phyloP scores from a whole-genome alignment of 192 early-diverging fungal species.

The Entomortierella beljakovae region DNA sequence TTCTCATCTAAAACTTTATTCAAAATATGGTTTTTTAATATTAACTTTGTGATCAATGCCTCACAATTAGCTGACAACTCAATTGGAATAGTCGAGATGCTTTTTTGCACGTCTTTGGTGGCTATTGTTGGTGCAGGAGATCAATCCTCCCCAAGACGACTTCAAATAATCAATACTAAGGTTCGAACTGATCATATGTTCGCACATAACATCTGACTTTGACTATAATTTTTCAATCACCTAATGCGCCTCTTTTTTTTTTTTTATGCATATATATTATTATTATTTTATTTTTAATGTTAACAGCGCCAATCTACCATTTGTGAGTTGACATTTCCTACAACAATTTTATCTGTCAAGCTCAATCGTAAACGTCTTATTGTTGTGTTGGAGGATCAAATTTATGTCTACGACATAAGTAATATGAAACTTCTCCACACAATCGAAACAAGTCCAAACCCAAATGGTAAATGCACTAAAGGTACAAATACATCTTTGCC shows the following conservation, averaged over 20 bases:
- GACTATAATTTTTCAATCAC: too few species aligned
- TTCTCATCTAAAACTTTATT: too few species aligned
- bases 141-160: constrained; percentile 87
- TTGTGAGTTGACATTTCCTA: constrained; percentile 96
- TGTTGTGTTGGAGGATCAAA: constrained; percentile 95
- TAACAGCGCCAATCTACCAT: constrained; percentile 95
- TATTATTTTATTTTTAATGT: too few species aligned
- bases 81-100: constrained; percentile 96
- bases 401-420: constrained; percentile 96
- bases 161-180: constrained; percentile 98
- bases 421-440: constrained; percentile 98
- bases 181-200: too few species aligned
- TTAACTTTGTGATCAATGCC: neutral
- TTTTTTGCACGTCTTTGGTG: constrained; percentile 96
- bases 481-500: too few species aligned
- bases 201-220: too few species aligned
- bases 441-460: constrained; percentile 95
- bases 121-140: constrained; percentile 96
- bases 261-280: too few species aligned
- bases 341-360: constrained; percentile 93
- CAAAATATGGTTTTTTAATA: too few species aligned
- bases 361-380: constrained; percentile 94
- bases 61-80: constrained; percentile 78
- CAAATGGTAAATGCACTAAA: too few species aligned
- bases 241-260: too few species aligned